Evolutionary conservation across 2,329 filamentous ascomycete species (phyloP).

Genomic region (Fusarium illudens): DNA sequence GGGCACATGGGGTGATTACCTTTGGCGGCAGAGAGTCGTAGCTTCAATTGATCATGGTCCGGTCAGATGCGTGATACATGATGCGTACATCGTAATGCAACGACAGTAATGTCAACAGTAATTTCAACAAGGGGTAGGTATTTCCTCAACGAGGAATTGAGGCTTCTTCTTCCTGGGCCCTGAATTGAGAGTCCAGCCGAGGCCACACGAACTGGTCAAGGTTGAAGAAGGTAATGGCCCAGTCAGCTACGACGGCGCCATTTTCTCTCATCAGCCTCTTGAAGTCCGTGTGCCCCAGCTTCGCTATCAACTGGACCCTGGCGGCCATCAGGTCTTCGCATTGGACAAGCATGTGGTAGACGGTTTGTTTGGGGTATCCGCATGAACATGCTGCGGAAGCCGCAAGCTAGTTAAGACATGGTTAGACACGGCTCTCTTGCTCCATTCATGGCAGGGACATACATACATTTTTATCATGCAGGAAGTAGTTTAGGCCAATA

Average conservation of each 20-base stretch:
- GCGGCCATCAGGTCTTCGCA: not conserved
- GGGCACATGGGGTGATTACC: too few relatives aligned
- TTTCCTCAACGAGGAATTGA: not conserved
- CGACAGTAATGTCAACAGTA: not conserved
- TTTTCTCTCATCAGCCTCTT: not conserved
- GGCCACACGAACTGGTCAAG: not conserved
- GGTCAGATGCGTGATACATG: too few relatives aligned
- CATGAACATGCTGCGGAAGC: not conserved
- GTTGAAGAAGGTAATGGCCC: conserved; percentile 3
- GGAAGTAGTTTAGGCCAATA: not conserved
- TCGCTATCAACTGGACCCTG: not conserved
- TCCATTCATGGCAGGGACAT: too few relatives aligned
- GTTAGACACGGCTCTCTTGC: not conserved
- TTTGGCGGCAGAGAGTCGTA: too few relatives aligned
- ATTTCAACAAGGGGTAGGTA: not conserved
- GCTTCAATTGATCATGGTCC: too few relatives aligned
- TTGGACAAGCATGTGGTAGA: conserved; percentile 6
- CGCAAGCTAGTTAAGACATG: not conserved
- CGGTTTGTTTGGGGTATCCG: not conserved
- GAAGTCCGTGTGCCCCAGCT: not conserved
- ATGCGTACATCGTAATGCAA: not conserved
- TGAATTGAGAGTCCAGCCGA: not conserved
- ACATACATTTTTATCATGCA: not conserved
- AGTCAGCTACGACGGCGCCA: not conserved
- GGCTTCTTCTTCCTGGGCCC: not conserved